phyloP scores from a whole-genome alignment of 2,329 filamentous ascomycete species.

The Trichoderma brevicompactum region DNA sequence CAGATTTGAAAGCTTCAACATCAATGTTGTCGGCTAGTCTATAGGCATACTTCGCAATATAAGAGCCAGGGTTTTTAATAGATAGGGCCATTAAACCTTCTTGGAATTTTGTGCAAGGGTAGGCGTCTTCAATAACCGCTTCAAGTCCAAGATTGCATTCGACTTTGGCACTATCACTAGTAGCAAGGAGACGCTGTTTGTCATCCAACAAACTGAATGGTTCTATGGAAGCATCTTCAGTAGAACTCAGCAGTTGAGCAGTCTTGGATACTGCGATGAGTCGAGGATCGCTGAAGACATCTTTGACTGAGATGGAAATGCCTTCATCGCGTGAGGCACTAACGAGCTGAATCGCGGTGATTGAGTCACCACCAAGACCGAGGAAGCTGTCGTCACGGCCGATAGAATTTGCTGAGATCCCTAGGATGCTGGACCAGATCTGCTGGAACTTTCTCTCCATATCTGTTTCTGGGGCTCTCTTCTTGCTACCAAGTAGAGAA shows the following conservation, averaged over 20 bases:
- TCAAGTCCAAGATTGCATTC: not conserved
- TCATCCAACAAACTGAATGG: conserved; percentile 35
- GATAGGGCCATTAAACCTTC: conserved; percentile 45
- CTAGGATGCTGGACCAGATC: conserved; percentile 23
- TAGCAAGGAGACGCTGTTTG: not conserved
- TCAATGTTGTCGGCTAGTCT: conserved; percentile 35
- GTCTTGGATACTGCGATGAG: conserved; percentile 10
- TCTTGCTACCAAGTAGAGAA: not conserved
- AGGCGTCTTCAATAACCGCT: conserved; percentile 33
- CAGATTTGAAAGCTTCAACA: conserved; percentile 34
- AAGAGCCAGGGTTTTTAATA: conserved; percentile 35
- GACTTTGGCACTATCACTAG: not conserved
- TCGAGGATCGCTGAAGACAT: conserved; percentile 32
- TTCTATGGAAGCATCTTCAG: not conserved
- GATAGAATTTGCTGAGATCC: conserved; percentile 33
- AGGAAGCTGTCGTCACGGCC: conserved; percentile 38
- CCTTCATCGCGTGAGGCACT: conserved; percentile 18
- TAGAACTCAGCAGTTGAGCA: not conserved
- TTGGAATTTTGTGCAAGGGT: conserved; percentile 46
- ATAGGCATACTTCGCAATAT: conserved; percentile 37
- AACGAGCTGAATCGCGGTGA: conserved; percentile 35
- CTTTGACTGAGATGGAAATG: conserved; percentile 29
- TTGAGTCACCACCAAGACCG: conserved; percentile 38
- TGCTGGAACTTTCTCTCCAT: conserved; percentile 22
- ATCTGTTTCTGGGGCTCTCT: conserved; percentile 21